Base-by-base conservation (phyloP, 805 yeast genomes). In the Myxozyma neglecta region DNA sequence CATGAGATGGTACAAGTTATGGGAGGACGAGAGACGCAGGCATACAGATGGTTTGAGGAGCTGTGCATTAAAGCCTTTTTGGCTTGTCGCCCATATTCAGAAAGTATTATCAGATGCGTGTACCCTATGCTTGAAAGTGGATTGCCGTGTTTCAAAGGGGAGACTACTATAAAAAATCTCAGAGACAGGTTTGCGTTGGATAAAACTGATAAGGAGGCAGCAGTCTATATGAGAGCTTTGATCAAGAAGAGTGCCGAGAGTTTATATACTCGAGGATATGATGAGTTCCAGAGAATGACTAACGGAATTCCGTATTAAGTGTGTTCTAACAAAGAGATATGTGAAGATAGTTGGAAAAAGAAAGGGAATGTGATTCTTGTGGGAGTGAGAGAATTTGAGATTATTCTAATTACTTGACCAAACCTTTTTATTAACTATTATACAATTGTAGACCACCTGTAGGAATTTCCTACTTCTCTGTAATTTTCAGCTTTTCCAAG, bases 41-140 rank as follows among this genome's bases (percentile, higher is more conserved):
- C 97, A 0, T 94, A 85, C 77, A 80, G 80, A 68, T 89, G 97
- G 91, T 94, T 91, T 76, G 97, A 94, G 75, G 98, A 93, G 71
- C 80, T 93, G 53, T 93, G 97, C 75, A 88, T 96, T 58, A 92
- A 93, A 73, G 96, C 97, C 0, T 94, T 85, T 75, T 81, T 94
- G 70, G 88, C 96, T 0, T 86, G 91, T 66, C 81, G 99, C 66
- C 94, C 96, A 9, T 87, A 90, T 69, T 88, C 88, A 83, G 93
- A 90, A 67, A 81, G 88, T 36, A 90, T 94, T 63, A 83, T 92
- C 62, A 85, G 89, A 61, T 85, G 93, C 75, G 96, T 94, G 32
- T 79, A 79, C 37, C 97, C 97, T 4, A 94, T 94, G 99, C 77
- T 93, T 68, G 96, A 88, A 51, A 87, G 96, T 73, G 98, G 98